Evolutionary conservation across 495 filamentous ascomycete species (phyloP).

Genomic region (Aspergillus nidulans): DNA sequence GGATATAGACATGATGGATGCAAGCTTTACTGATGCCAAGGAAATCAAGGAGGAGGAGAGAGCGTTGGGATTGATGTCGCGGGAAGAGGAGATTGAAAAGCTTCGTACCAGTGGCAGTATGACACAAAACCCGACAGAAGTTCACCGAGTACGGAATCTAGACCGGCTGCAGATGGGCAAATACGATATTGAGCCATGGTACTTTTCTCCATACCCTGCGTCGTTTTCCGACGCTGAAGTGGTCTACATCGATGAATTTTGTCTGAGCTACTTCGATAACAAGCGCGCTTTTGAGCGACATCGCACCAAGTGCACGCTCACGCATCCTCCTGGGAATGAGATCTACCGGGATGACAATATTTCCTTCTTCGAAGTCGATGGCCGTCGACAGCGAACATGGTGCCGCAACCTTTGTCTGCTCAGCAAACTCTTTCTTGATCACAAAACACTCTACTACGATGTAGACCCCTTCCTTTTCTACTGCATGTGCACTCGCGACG

Average conservation of each 20-base stretch:
- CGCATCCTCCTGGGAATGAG: slow-evolving; percentile 94
- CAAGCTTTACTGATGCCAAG: slow-evolving; percentile 45
- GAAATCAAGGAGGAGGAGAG: slow-evolving; percentile 47
- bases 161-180: slow-evolving; percentile 89
- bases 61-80: slow-evolving; percentile 55
- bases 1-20: slow-evolving; percentile 61
- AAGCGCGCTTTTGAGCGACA: slow-evolving; percentile 76
- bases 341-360: slow-evolving; percentile 94
- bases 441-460: slow-evolving; percentile 99
- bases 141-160: slow-evolving; percentile 92
- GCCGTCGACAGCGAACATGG: slow-evolving; percentile 90
- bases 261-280: slow-evolving; percentile 82
- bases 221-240: slow-evolving; percentile 79
- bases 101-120: slow-evolving; percentile 90
- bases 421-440: slow-evolving; percentile 93
- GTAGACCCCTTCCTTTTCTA: slow-evolving; percentile 99
- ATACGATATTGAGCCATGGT: slow-evolving; percentile 93
- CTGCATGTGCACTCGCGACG: slow-evolving; percentile 87
- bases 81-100: slow-evolving; percentile 94
- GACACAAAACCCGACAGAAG: slow-evolving; percentile 97
- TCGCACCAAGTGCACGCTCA: slow-evolving; percentile 82
- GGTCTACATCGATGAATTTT: slow-evolving; percentile 97
- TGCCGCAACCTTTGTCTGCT: slow-evolving; percentile 94
- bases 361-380: slow-evolving; percentile 97
- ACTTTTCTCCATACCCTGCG: slow-evolving; percentile 95